Conservation (phyloP, 129 eudicot genomes). For the Artemisia argyi region DNA sequence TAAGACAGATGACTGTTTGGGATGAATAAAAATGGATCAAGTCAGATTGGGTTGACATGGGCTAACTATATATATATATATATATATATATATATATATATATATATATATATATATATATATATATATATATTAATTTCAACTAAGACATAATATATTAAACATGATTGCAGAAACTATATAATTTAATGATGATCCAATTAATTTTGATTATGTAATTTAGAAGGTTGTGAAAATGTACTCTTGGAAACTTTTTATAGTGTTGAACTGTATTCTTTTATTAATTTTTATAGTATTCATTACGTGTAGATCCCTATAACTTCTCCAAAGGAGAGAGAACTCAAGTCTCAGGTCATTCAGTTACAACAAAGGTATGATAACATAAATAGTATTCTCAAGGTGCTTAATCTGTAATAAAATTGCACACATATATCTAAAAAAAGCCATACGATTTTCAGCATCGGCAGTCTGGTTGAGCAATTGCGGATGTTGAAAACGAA, state of each 20-base stretch:
- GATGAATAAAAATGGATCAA: too few species aligned
- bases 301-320: conserved; percentile 45
- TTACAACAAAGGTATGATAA: conserved; percentile 76
- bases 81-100: too few species aligned
- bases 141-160: too few species aligned
- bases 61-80: too few species aligned
- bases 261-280: not conserved
- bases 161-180: too few species aligned
- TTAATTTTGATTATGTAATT: too few species aligned
- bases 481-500: conserved; percentile 71
- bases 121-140: too few species aligned
- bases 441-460: conserved; percentile 50
- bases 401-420: conserved; percentile 6
- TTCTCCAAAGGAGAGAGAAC: conserved; percentile 65
- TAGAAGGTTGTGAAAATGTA: too few species aligned
- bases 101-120: too few species aligned
- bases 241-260: not conserved
- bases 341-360: conserved; percentile 68
- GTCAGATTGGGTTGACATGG: too few species aligned
- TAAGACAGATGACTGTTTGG: too few species aligned
- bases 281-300: conserved; percentile 1
- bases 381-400: not conserved
- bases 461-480: conserved; percentile 85
- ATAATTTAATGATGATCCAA: too few species aligned
- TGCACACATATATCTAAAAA: not conserved